phyloP scores from a whole-genome alignment of 352 stramenopile species.

The Phytophthora europaea region DNA sequence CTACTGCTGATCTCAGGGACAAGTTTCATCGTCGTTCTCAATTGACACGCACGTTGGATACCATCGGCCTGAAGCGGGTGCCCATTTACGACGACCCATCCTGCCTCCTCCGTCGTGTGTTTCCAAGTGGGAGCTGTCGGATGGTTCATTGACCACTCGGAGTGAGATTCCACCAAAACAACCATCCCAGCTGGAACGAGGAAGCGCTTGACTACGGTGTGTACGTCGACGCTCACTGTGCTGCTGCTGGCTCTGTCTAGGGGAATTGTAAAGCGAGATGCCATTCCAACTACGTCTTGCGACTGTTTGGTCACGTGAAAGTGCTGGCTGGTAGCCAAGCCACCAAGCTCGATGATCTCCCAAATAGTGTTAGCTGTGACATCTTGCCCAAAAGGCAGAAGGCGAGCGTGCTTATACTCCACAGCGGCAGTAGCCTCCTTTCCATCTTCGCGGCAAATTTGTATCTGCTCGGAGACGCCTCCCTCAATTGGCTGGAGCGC shows the following conservation, averaged over 20 bases:
- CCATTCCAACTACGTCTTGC: slow-evolving; percentile 10
- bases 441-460: slow-evolving; percentile 21
- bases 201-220: slow-evolving; percentile 26
- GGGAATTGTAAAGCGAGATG: slow-evolving; percentile 13
- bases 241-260: slow-evolving; percentile 3
- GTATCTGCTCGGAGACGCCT: slow-evolving; percentile 13
- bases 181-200: slow-evolving; percentile 10
- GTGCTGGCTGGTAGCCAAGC: slow-evolving; percentile 4
- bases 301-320: slow-evolving; percentile 7
- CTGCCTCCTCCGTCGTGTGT: slow-evolving; percentile 25
- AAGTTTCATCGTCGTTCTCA: slow-evolving; percentile 27
- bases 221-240: slow-evolving; percentile 16
- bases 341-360: slow-evolving; percentile 24
- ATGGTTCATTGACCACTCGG: slow-evolving; percentile 27
- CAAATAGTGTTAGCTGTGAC: slow-evolving; percentile 18
- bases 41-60: slow-evolving; percentile 2
- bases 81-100: slow-evolving; percentile 24
- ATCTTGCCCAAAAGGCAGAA: slow-evolving; percentile 23
- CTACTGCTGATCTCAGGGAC: background rate
- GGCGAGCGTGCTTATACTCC: slow-evolving; percentile 20
- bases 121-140: background rate
- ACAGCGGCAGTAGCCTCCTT: slow-evolving; percentile 8
- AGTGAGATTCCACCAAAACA: slow-evolving; percentile 22
- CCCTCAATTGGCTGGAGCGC: background rate
- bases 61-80: background rate